These are phyloP conservation scores for Colletotrichum scovillei DNA, from an alignment of 2,329 filamentous ascomycete species.

Conservation along the genomic window DNA sequence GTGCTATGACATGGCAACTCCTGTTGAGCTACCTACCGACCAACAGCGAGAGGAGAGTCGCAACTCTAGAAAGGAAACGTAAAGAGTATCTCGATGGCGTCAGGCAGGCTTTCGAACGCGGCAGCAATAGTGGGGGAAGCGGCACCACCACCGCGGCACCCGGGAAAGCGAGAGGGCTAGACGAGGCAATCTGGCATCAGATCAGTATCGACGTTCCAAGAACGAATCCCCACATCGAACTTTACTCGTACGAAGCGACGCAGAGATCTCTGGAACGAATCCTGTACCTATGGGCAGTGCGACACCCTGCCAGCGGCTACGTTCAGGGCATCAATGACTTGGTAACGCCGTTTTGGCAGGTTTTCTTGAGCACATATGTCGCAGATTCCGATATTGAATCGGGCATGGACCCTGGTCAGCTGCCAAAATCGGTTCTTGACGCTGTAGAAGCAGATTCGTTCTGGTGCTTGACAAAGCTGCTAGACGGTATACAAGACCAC, in stretches of 20 bases:
- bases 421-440: slow-evolving; percentile 90
- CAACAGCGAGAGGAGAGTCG: slow-evolving; percentile 92
- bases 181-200: slow-evolving; percentile 99
- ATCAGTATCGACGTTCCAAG: slow-evolving; percentile 98
- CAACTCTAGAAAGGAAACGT: slow-evolving; percentile 91
- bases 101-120: slow-evolving; percentile 75
- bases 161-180: slow-evolving; percentile 75
- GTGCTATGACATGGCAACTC: slow-evolving; percentile 99
- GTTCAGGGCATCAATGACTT: slow-evolving; percentile 99
- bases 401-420: slow-evolving; percentile 96
- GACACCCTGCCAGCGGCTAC: slow-evolving; percentile 96
- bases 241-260: slow-evolving; percentile 96
- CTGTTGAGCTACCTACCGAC: slow-evolving; percentile 95
- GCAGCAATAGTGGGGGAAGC: slow-evolving; percentile 41
- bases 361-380: slow-evolving; percentile 94
- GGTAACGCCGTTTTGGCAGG: slow-evolving; percentile 97
- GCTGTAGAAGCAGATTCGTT: slow-evolving; percentile 98
- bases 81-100: slow-evolving; percentile 98
- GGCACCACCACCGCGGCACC: slow-evolving; percentile 53
- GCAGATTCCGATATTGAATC: slow-evolving; percentile 92
- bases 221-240: slow-evolving; percentile 93
- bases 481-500: slow-evolving; percentile 99
- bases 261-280: slow-evolving; percentile 95
- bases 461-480: slow-evolving; percentile 96
- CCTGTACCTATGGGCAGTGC: slow-evolving; percentile 96